Percentiles rank a stretch among this genome's conserved stretches.
phyloP scores from a whole-genome alignment of 345 rosid species.

The Eucalyptus lansdowneana region DNA sequence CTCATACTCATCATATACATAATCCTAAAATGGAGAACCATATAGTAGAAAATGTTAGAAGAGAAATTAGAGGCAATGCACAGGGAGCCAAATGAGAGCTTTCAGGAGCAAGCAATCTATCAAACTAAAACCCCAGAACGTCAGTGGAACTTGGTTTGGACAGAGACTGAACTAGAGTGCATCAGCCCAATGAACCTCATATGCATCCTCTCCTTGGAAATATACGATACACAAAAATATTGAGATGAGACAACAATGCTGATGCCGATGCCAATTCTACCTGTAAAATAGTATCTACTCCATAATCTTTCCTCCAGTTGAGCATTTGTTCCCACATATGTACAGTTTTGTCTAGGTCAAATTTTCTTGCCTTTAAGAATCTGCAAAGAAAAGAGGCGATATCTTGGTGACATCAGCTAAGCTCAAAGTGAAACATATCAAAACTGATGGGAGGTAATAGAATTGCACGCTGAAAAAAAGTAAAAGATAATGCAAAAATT shows the following conservation, averaged over 20 bases:
- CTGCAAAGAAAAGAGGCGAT: slow-evolving; percentile 16
- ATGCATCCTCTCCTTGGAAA: background rate
- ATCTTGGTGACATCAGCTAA: background rate
- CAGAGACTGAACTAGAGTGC: background rate
- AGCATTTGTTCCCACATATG: slow-evolving; percentile 97
- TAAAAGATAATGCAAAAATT: background rate
- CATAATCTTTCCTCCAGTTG: slow-evolving; percentile 74
- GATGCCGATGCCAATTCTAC: slow-evolving; percentile 16
- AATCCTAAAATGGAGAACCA: slow-evolving; percentile 40
- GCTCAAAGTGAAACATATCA: background rate
- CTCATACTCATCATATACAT: slow-evolving; percentile 69
- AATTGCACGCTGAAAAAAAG: background rate
- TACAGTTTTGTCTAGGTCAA: slow-evolving; percentile 65
- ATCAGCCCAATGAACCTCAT: background rate
- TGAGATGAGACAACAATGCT: background rate
- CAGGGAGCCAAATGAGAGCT: background rate
- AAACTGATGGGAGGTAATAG: background rate
- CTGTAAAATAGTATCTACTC: slow-evolving; percentile 69
- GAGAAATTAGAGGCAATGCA: background rate
- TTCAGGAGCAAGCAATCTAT: background rate
- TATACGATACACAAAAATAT: background rate
- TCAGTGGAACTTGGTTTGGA: background rate
- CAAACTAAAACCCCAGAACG: background rate
- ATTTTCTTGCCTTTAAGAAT: slow-evolving; percentile 82
- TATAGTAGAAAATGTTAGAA: background rate